These are phyloP conservation scores for Boletus subparvulus DNA, from an alignment of 768 basidiomycete genomes.

Conservation along the genomic window DNA sequence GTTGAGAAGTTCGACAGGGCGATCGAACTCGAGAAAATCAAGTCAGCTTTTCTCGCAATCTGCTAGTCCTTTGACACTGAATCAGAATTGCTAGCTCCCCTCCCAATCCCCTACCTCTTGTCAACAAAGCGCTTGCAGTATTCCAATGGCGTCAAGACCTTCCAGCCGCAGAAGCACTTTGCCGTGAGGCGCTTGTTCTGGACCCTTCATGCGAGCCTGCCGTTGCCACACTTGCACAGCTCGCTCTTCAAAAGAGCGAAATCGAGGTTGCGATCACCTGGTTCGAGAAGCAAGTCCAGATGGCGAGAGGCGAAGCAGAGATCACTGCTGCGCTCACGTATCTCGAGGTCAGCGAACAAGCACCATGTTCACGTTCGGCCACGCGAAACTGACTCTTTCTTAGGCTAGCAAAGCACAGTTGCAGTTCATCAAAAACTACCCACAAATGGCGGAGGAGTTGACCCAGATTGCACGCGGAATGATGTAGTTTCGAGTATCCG, in stretches of 20 bases:
- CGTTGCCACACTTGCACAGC: constrained; percentile 91
- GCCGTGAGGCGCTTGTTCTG: constrained; percentile 81
- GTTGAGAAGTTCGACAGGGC: constrained; percentile 92
- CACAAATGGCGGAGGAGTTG: constrained; percentile 76
- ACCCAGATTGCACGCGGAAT: constrained; percentile 45
- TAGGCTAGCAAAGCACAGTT: constrained; percentile 83
- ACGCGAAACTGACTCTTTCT: background rate
- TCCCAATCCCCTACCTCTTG: constrained; percentile 85
- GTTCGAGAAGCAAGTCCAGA: constrained; percentile 80
- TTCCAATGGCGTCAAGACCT: constrained; percentile 97
- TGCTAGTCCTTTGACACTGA: background rate
- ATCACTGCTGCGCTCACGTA: constrained; percentile 75
- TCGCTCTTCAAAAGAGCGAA: constrained; percentile 87
- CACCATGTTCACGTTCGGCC: background rate
- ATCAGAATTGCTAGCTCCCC: constrained; percentile 39
- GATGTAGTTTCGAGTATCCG: constrained; percentile 24
- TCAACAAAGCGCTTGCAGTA: constrained; percentile 96
- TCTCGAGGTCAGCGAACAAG: constrained; percentile 57
- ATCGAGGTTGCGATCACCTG: constrained; percentile 82
- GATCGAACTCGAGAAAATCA: constrained; percentile 80
- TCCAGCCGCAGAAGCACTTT: constrained; percentile 76
- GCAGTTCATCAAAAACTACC: constrained; percentile 81
- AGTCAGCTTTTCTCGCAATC: constrained; percentile 41
- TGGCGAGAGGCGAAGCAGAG: constrained; percentile 91
- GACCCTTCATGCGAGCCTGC: constrained; percentile 97